Evolutionary conservation across 352 stramenopile genomes (phyloP), one percentile per base, ranked within the genome.

Genomic region (Phytophthora sansomeana): DNA sequence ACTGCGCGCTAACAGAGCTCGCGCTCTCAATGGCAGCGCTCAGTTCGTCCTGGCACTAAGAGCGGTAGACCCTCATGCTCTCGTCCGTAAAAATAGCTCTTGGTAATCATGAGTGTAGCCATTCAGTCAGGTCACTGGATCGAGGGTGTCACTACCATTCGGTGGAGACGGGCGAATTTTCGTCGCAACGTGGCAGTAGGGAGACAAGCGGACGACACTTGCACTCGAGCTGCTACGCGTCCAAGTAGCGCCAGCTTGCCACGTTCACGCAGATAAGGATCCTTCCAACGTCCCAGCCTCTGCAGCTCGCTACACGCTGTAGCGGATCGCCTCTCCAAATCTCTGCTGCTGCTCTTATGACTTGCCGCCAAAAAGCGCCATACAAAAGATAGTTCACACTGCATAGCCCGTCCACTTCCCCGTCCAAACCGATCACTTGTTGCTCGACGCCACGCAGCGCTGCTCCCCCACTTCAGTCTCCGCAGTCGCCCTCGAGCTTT

Each of bases 81-180:
- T 55, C 46, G 19, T 46, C 44, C 19, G 44, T 59, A 70, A 70
- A 70, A 70, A 70, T 70, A 70, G 46, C 38, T n/a, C n/a, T n/a
- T n/a, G 14, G 19, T 59, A 48, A 51, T 63, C 39, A 53, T 7
- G 38, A 54, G 21, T 59, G 63, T 61, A 61, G 55, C 63, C 63
- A 69, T 58, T n/a, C 58, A 9, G 56, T 55, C 30, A 33, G 19
- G 39, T 46, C 38, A 59, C 9, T 57, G 29, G 21, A 4, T 10
- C 1, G 24, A 41, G 43, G 41, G 16, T 42, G 46, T 58, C 61
- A 46, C 16, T 69, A 47, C 17, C 28, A n/a, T 64, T 69, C 61
- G 61, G 46, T 69, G 61, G 53, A 64, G 61, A 64, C 28, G 60
- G 50, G 24, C 24, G 21, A 6, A n/a, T n/a, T 26, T 9, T 50